A percentile compares a stretch with the other conserved stretches of the same genome.
Evolutionary conservation across 2,329 filamentous ascomycete genomes (phyloP).

Genomic region (Fonsecaea pugnacius): DNA sequence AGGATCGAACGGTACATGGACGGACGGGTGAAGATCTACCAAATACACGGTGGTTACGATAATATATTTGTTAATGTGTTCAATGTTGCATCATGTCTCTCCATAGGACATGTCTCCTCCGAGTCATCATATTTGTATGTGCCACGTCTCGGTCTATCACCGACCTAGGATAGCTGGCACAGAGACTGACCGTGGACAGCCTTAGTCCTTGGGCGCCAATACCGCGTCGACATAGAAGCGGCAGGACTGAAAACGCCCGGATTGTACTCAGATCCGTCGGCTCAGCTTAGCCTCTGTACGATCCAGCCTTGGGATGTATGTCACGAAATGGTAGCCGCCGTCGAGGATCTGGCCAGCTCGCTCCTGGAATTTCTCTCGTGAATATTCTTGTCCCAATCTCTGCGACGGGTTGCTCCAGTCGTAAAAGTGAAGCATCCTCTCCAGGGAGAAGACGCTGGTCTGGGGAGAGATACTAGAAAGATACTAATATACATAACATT

Average conservation of each 20-base stretch:
- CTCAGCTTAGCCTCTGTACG: no score
- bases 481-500: neutral
- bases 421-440: neutral
- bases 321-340: no score
- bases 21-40: neutral
- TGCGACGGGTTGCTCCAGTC: neutral
- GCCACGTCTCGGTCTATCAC: neutral
- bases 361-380: neutral
- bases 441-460: neutral
- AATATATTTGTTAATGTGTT: conserved; percentile 2
- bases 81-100: neutral
- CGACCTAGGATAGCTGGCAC: neutral
- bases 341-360: neutral
- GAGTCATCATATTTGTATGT: neutral
- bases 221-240: no score
- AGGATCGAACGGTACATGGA: neutral
- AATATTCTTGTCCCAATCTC: neutral
- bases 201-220: no score
- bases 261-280: no score
- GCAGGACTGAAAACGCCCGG: no score
- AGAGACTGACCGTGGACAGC: neutral
- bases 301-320: no score
- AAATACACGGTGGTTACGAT: conserved; percentile 6
- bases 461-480: neutral
- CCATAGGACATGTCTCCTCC: neutral